Base-by-base conservation (phyloP, 345 rosid species). In the Hypericum androsaemum region DNA sequence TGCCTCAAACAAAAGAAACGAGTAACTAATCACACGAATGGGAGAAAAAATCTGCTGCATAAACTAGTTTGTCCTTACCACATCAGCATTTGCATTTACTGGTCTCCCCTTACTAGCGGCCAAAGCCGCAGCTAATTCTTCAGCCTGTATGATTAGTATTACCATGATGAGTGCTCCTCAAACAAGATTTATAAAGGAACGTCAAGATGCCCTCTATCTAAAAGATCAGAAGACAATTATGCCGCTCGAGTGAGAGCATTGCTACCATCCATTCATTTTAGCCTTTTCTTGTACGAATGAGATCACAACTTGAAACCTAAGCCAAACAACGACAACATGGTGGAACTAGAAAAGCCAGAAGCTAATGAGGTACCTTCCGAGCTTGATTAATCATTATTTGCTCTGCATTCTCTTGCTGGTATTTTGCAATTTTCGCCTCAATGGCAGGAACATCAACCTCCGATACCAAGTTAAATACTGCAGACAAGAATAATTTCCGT, bases 301-400 rank as follows among this genome's bases (percentile, higher is more conserved):
- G 32, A 22, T 22, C 32, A 1, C 32, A 22, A 22, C 32, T 22
- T 22, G 32, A 22, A 22, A 22, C 2, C 32, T 22, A 22, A 22
- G 32, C 32, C 32, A 22, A 22, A 22, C 32, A 22, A 22, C 32
- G 4, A 22, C 4, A n/a, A 22, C 32, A 4, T 1, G 32, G 32
- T 22, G 32, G 32, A 22, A 22, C 37, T 11, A 41, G 43, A 12
- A 35, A 11, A 37, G 48, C 10, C 46, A 54, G n/a, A 41, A 52
- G 5, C 7, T 37, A 8, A 8, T 40, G 3, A 43, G 46, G 37
- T 67, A 94, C 99, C 94, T 86, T 94, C 12, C 74, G 73, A 12
- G 97, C 94, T 53, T 83, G 84, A 71, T 82, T 94, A 39, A 83
- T 67, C 81, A 80, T 82, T 50, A 94, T 94, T 56, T 68, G 95